phyloP scores from a whole-genome alignment of 2,329 filamentous ascomycete genomes.

The Scedosporium apiospermum region DNA sequence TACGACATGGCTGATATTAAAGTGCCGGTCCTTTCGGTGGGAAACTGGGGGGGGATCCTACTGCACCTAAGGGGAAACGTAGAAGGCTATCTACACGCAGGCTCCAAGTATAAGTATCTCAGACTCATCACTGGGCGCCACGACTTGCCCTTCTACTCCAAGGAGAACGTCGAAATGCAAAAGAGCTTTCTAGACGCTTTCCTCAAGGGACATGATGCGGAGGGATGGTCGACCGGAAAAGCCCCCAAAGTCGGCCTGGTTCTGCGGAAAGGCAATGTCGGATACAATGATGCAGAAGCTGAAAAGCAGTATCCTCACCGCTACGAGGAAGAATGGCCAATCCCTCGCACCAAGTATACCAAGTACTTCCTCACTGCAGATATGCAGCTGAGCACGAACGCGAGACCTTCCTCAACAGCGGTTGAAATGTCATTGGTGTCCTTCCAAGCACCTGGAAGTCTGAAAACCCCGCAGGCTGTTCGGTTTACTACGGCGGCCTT shows the following conservation, averaged over 20 bases:
- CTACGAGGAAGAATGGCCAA: constrained; percentile 56
- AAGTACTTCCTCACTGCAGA: constrained; percentile 48
- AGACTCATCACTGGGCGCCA: constrained; percentile 61
- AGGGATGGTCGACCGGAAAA: constrained; percentile 44
- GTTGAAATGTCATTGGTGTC: constrained; percentile 30
- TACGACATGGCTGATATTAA: constrained; percentile 56
- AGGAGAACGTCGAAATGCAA: constrained; percentile 58
- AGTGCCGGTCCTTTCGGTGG: constrained; percentile 57
- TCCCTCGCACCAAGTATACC: constrained; percentile 41
- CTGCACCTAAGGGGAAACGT: constrained; percentile 62
- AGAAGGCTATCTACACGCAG: constrained; percentile 52
- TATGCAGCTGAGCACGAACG: background rate
- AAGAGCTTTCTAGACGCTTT: constrained; percentile 61
- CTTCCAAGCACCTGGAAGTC: constrained; percentile 49
- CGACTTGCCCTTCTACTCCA: constrained; percentile 64
- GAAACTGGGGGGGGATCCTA: constrained; percentile 62
- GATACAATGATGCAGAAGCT: constrained; percentile 48
- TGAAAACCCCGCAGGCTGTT: constrained; percentile 42
- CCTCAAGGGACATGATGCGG: constrained; percentile 54
- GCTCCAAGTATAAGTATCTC: constrained; percentile 58
- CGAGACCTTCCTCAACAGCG: background rate
- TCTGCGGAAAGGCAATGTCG: constrained; percentile 56
- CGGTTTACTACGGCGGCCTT: constrained; percentile 51
- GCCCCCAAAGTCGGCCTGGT: constrained; percentile 50
- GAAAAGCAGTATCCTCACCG: constrained; percentile 47